Base-by-base conservation (phyloP, 1,284 basidiomycete genomes). In the Wallemia ichthyophaga region DNA sequence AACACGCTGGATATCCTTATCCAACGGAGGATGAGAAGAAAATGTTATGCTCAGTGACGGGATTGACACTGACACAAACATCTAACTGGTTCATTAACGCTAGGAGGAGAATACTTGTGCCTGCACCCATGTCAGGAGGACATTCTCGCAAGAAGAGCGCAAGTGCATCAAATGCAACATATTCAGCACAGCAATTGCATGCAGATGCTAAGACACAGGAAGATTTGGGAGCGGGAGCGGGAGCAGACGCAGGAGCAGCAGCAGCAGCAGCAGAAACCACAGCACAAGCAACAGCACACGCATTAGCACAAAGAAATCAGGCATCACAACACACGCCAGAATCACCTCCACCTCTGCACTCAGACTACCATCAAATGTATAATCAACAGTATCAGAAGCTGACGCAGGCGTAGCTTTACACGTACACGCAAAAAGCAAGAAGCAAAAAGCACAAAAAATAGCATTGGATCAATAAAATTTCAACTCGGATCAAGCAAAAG, bases 41-140 rank as follows among this genome's bases (percentile, higher is more conserved):
- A 66, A 79, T 82, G 66, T 72, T 89, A 61, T 88, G 85, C 70
- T 77, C 81, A 65, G 80, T 81, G 58, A 89, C 85, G 0, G 83
- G 83, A 17, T 72, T 89, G 62, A 83, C 79, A 68, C 86, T 88
- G 79, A 81, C 77, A 68, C 37, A 25, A 59, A 59, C 60, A 17
- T 83, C 81, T 60, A 86, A 86, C 68, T 86, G 83, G 83, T 86
- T 86, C 81, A 86, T 86, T 66, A 85, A 86, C 64, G 83, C 85
- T 60, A 64, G 82, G 75, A 24, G 56, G 25, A 55, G 31, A 33
- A 60, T 56, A 56, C 62, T 60, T 2, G 55, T 56, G 9, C 55
- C 55, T 23, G 55, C 55, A 21, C 37, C 37, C 7, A 15, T 11
- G 13, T 7, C 28, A 31, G 28, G 28, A 7, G 28, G 28, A 31